phyloP scores from a whole-genome alignment of 495 filamentous ascomycete genomes.

The Chaetomium tenue region DNA sequence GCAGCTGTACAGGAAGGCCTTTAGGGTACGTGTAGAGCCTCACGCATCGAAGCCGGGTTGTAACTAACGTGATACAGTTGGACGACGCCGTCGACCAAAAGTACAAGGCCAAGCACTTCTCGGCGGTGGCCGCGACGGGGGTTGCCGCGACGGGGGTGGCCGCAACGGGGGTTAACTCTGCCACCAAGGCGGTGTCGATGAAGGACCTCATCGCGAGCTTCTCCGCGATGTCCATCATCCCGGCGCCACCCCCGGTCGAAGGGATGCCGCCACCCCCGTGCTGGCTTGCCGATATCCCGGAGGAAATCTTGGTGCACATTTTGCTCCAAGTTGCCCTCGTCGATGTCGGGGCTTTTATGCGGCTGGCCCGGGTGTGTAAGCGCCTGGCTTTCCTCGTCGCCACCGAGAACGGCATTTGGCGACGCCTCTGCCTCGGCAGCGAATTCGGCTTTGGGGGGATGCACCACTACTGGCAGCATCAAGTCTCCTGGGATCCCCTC shows the following conservation, averaged over 20 bases:
- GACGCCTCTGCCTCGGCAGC: conserved; percentile 62
- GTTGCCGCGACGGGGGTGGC: conserved; percentile 1
- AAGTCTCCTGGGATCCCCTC: conserved; percentile 61
- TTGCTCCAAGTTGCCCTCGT: conserved; percentile 61
- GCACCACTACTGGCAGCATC: conserved; percentile 73
- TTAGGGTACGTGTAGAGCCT: conserved; percentile 55
- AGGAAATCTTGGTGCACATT: conserved; percentile 70
- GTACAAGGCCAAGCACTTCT: conserved; percentile 90
- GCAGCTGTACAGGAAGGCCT: conserved; percentile 84
- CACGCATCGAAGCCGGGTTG: not conserved
- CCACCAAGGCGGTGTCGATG: conserved; percentile 36
- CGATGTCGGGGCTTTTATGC: conserved; percentile 77
- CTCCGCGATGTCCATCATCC: conserved; percentile 59
- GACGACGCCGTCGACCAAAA: conserved; percentile 78
- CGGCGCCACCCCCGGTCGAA: conserved; percentile 56
- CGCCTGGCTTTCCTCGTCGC: conserved; percentile 78
- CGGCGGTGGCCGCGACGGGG: conserved; percentile 40
- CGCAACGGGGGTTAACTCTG: not conserved
- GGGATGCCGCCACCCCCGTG: conserved; percentile 68
- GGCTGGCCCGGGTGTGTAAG: conserved; percentile 82
- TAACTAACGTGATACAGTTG: conserved; percentile 52
- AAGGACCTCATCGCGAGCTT: conserved; percentile 76
- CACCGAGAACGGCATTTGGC: conserved; percentile 90
- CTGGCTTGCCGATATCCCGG: conserved; percentile 72
- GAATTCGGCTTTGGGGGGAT: conserved; percentile 80